Conservation (phyloP, 208 protist genomes). For the Endotrypanum monterogeii region DNA sequence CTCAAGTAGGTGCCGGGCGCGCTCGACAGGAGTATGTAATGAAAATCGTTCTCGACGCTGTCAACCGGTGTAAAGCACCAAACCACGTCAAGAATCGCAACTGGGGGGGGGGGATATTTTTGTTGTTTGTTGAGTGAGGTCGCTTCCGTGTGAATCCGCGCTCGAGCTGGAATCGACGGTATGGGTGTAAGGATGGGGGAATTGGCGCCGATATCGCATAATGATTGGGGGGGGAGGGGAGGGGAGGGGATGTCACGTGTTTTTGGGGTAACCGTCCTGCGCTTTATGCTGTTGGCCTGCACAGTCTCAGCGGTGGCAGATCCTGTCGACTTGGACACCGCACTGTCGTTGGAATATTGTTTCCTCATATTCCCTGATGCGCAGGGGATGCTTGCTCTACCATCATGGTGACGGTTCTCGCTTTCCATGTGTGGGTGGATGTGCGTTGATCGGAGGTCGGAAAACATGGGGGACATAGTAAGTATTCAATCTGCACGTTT, state of each 20-base stretch:
- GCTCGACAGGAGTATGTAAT: not conserved
- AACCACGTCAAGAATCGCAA: not conserved
- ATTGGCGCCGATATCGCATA: conserved; percentile 74
- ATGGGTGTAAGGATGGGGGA: conserved; percentile 51
- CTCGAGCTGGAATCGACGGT: conserved; percentile 36
- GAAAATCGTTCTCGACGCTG: not conserved
- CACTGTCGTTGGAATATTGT: conserved; percentile 14
- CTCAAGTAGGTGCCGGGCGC: too few species aligned
- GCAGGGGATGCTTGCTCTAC: conserved; percentile 15
- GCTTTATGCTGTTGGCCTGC: conserved; percentile 20
- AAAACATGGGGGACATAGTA: conserved; percentile 34
- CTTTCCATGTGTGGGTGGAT: conserved; percentile 51
- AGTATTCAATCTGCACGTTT: conserved; percentile 48
- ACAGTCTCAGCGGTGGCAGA: conserved; percentile 20
- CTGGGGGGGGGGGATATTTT: too few species aligned
- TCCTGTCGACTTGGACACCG: conserved; percentile 26
- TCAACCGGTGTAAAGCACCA: not conserved
- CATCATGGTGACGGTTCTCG: conserved; percentile 32
- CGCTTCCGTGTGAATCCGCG: conserved; percentile 17
- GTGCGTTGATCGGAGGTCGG: conserved; percentile 60
- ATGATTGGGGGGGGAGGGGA: too few species aligned
- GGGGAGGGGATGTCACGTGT: conserved; percentile 60
- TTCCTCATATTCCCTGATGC: conserved; percentile 5
- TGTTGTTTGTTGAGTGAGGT: too few species aligned
- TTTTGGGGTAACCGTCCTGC: conserved; percentile 46